Base-by-base conservation (phyloP, 179 eudicot genomes). In the Gypsophila paniculata region DNA sequence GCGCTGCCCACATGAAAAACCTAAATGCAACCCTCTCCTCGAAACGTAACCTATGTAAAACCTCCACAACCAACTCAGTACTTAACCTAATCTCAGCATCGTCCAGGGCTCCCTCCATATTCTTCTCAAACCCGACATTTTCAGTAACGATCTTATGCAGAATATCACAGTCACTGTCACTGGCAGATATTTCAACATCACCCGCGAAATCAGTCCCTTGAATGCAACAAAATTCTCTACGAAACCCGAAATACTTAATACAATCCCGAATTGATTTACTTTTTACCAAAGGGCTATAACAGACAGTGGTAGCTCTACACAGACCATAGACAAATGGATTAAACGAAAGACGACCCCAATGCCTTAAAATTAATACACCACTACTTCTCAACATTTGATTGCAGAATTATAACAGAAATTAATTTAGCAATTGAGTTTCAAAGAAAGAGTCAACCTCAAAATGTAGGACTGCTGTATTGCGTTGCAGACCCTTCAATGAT, bases 1-100 rank as follows among this genome's bases (percentile, higher is more conserved):
- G 73, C 5, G 87, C 91, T 0, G 91, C 91, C 97, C 98, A 93
- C 73, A 78, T 93, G 82, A 93, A 93, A 83, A 93, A 93, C 67
- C 98, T 75, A 80, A 93, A 89, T 1, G 98, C 98, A 26, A 80
- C 25, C 76, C 85, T 91, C 79, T 93, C 98, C 73, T 88, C 86
- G 39, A 72, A 89, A 59, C 82, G 86, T 65, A 93, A 80, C 84
- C 79, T 89, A 60, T 76, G 71, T 6, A 93, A 82, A 68, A 86
- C 79, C 51, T 81, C 85, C 6, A 83, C 57, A 15, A 91, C 97
- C 79, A 88, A 81, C 5, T 77, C 76, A 38, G 91, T 84, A 8
- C 89, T 85, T 72, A 91, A 68, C 65, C 77, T 52, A 14, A 88
- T 21, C 10, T 73, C 75, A 58, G 72, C 71, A 69, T 61, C 74